phyloP scores from a whole-genome alignment of 2,329 filamentous ascomycete genomes.

The Ophiostoma sp. region DNA sequence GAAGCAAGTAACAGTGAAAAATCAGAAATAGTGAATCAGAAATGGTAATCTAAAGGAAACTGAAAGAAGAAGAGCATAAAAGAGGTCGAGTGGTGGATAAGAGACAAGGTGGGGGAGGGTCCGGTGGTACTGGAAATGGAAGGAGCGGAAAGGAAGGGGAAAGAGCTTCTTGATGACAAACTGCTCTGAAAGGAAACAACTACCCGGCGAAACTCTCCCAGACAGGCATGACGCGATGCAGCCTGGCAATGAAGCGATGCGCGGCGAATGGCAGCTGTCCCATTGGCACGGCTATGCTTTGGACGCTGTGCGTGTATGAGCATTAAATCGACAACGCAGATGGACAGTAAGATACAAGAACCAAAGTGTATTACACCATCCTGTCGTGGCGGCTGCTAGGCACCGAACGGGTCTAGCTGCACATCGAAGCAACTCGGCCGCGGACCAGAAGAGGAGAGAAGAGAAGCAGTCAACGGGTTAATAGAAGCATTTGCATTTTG shows the following conservation, averaged over 20 bases:
- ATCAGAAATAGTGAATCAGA: not conserved
- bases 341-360: not conserved
- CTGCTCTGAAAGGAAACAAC: not conserved
- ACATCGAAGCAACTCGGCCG: not conserved
- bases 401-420: not conserved
- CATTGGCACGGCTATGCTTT: not conserved
- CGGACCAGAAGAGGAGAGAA: not conserved
- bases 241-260: conserved; percentile 22
- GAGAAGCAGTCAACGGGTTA: too few relatives aligned
- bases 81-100: not conserved
- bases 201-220: not conserved
- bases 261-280: not conserved
- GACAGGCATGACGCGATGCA: conserved; percentile 21
- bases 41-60: not conserved
- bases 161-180: not conserved
- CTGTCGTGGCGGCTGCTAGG: not conserved
- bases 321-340: not conserved
- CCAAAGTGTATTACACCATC: not conserved
- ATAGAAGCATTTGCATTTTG: too few relatives aligned
- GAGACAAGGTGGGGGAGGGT: conserved; percentile 3
- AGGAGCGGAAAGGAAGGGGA: not conserved
- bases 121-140: not conserved
- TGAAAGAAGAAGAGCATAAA: not conserved
- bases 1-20: not conserved
- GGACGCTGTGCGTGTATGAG: not conserved